Base-by-base conservation (phyloP, 2,329 filamentous ascomycete species). In the Colletotrichum trifolii region DNA sequence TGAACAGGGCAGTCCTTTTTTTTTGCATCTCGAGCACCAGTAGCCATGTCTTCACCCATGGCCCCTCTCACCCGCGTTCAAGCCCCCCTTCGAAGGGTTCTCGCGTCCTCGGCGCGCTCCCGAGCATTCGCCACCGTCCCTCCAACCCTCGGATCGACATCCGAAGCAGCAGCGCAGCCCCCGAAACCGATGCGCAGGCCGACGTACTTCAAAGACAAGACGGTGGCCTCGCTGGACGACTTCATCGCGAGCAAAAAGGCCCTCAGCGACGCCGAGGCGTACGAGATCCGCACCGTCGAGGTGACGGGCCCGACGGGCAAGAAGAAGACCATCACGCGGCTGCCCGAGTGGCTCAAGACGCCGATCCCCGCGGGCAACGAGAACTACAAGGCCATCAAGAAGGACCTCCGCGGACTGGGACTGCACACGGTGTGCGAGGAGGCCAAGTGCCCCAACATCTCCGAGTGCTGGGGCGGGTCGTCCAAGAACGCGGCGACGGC, bases 401-500 rank as follows among this genome's bases (percentile, higher is more conserved):
- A 91, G 69, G 96, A 99, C 77, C 82, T 99, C 70, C 88, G 96
- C 40, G 96, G 96, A 0, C 81, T 99, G 66, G 91, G 92, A 63
- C 83, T 99, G 61, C 94, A 97, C 78, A 99, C 96, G 5, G 96
- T 99, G 13, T 99, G 96, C 79, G 96, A 99, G 81, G 96, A 99
- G 81, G 96, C 96, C 2, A 89, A 94, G 69, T 99, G 96, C 79
- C 96, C 96, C 67, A 99, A 99, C 79, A 97, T 99, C 67, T 94
- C 91, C 68, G 95, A 98, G 77, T 99, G 96, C 83, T 99, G 96
- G 96, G 96, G 96, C 67, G 96, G 96, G 39, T 89, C 85, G 74
- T 88, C 91, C 77, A 97, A 97, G 82, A 90, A 89, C 69, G 91
- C 93, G 34, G 96, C 96, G 5, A 99, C 96, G 38, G 96, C 96